Evolutionary conservation across 176 grass and related monocot species (phyloP), one percentile per base, ranked within the genome.

Genomic region (Oryza longistaminata): DNA sequence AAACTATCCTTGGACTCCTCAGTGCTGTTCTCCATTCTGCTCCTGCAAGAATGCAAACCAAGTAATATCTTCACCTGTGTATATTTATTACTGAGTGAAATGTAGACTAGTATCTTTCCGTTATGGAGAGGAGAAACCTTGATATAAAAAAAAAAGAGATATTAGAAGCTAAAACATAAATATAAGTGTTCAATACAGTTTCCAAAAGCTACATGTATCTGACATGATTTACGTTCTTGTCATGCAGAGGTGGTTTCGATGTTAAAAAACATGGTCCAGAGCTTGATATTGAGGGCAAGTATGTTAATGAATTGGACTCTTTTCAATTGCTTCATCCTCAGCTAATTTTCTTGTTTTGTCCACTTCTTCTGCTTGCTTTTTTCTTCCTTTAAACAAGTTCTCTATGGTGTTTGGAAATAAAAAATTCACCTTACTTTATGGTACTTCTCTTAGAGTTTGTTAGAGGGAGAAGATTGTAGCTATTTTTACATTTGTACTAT

Each of bases 1-100:
- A 98, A 87, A 98, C 96, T 77, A 98, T 98, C 66, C 91, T 98
- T 70, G 96, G 91, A 88, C 96, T 98, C 68, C 96, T 98, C 17
- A 98, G 93, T 85, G 96, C 96, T 75, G 89, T 98, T 90, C 93
- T 98, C 71, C 96, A 98, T 90, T 98, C 96, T 21, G 86, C 91
- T 83, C 96, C 92, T 78, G 83, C 88, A 88, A 98, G 89, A 92
- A 86, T 95, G 82, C 87, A 92, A 82, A 87, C 88, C 26, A 98
- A 90, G 96, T 95, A 95, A 88, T 42, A n/a, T 43, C 29, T 70
- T 80, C 39, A 69, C 10, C 71, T 81, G 25, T 66, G 13, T 82
- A 55, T 83, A 73, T 16, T 67, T 86, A 49, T 42, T 85, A 45
- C 81, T 26, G 3, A 71, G 45, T 86, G 44, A 35, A 75, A 66